Percentiles rank a stretch among this genome's conserved stretches.
phyloP scores from a whole-genome alignment of 2,329 filamentous ascomycete species.

The Corinectria fuckeliana region DNA sequence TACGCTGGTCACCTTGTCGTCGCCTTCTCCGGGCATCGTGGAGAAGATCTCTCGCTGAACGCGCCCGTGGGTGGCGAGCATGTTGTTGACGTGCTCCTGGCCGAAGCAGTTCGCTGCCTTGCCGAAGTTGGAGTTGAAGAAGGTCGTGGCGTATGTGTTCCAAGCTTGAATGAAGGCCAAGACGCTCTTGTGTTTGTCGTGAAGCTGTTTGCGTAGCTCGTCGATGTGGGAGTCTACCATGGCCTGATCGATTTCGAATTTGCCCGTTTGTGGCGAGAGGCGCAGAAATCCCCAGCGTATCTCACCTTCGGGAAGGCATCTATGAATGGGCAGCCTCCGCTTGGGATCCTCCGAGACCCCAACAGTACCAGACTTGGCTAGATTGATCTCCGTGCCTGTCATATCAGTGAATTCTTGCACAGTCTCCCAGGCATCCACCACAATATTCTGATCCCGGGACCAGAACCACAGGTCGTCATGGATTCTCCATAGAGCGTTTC shows the following conservation, averaged over 20 bases:
- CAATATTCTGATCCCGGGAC: conserved; percentile 58
- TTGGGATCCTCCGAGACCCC: conserved; percentile 44
- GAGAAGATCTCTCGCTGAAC: conserved; percentile 57
- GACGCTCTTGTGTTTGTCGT: conserved; percentile 56
- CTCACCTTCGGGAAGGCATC: conserved; percentile 52
- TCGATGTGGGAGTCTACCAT: conserved; percentile 65
- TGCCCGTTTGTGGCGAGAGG: conserved; percentile 58
- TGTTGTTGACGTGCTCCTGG: conserved; percentile 57
- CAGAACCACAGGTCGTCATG: conserved; percentile 74
- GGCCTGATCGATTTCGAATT: conserved; percentile 64
- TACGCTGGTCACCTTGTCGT: conserved; percentile 48
- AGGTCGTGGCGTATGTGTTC: conserved; percentile 60
- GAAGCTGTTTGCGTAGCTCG: conserved; percentile 65
- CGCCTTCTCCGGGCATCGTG: conserved; percentile 34
- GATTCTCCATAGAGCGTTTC: conserved; percentile 63
- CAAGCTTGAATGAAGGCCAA: conserved; percentile 55
- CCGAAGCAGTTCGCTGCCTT: conserved; percentile 59
- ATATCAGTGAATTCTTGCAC: conserved; percentile 60
- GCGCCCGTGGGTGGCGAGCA: conserved; percentile 56
- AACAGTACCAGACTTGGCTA: conserved; percentile 55
- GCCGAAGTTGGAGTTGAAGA: conserved; percentile 61
- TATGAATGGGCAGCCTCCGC: conserved; percentile 32
- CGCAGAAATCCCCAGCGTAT: conserved; percentile 63
- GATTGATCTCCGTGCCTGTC: conserved; percentile 64
- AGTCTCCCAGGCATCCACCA: conserved; percentile 64